Evolutionary conservation across 2,329 filamentous ascomycete species (phyloP), one percentile per base, ranked within the genome.

Genomic region (Neofusicoccum ribis): DNA sequence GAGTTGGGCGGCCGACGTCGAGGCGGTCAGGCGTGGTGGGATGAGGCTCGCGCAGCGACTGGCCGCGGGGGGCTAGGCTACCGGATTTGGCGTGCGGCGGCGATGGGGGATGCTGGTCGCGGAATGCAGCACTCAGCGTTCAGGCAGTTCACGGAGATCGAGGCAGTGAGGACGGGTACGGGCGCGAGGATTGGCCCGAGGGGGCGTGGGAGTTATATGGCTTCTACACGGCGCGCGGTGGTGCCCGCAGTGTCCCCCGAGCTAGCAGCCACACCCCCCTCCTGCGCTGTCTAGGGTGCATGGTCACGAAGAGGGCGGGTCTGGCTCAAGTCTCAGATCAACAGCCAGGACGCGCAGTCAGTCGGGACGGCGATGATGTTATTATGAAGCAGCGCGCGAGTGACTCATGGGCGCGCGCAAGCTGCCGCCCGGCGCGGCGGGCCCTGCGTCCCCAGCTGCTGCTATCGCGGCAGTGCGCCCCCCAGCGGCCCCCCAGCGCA

Each of bases 301-400:
- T 44, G 50, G 62, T 64, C 62, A 64, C 62, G 52, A 41, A 56
- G 52, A 39, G 52, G 37, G 52, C 52, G 46, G 46, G 44, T 49
- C 44, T 50, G 58, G 43, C 54, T 59, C 58, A 31, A 64, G 62
- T 64, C 62, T 64, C 62, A 64, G 49, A 61, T 61, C 58, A 51
- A 59, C 54, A 31, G 54, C 54, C 54, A 43, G 52, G 52, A 56
- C 52, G 52, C 52, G 52, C 52, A 56, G 52, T 41, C 52, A 41
- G 52, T 43, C 52, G 52, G 52, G 36, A 56, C 20, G 54, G 17
- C 23, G 54, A 59, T 59, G 54, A 59, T 59, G 54, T n/a, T 46
- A 59, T 59, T 43, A 59, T 59, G 54, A 59, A 59, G 54, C 54
- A 59, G 27, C 52, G 54, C 54, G 54, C 54, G 23, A 61, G 58